Base-by-base conservation (phyloP, 495 filamentous ascomycete genomes). In the Penicillium arizonense region DNA sequence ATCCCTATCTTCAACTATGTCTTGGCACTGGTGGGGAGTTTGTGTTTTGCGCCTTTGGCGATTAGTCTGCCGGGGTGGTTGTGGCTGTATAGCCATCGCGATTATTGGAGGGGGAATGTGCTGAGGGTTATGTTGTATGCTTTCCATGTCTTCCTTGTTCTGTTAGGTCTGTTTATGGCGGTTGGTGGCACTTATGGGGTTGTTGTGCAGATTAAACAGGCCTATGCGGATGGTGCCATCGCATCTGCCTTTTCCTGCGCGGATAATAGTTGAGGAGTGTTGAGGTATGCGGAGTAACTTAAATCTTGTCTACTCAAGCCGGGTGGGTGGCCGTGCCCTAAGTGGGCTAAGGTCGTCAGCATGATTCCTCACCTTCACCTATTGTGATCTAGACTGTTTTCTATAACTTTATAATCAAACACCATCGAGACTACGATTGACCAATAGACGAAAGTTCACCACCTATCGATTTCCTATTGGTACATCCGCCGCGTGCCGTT, bases 1-100 rank as follows among this genome's bases (percentile, higher is more conserved):
- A 86, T 91, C 24, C 87, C 88, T 0, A 81, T 87, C 61, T 90
- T 90, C 71, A 82, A 78, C 43, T 80, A 83, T 43, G 63, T 90
- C 30, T 58, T 90, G 23, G 76, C 74, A 0, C 53, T 81, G 9
- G 71, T 78, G 2, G 68, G 68, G 0, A 57, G 56, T 6, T 42
- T 74, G 20, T 64, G 63, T 20, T 76, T 73, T 58, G 71, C 71
- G 30, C 68, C 73, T 23, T 35, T 76, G 56, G 67, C 69, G 3
- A 72, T 79, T 23, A 58, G 52, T 16, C 61, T 79, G 36, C 77
- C 75, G 0, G 73, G 70, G 0, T 71, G 65, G 61, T 47, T 79
- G n/a, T 80, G 77, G 77, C 23, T 79, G 23, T 67, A 76, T 58
- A 71, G 71, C 41, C 70, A 76, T 49, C 50, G 52, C 0, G 50